Evolutionary conservation across 352 stramenopile species (phyloP).

Genomic region (Phytophthora foliorum): DNA sequence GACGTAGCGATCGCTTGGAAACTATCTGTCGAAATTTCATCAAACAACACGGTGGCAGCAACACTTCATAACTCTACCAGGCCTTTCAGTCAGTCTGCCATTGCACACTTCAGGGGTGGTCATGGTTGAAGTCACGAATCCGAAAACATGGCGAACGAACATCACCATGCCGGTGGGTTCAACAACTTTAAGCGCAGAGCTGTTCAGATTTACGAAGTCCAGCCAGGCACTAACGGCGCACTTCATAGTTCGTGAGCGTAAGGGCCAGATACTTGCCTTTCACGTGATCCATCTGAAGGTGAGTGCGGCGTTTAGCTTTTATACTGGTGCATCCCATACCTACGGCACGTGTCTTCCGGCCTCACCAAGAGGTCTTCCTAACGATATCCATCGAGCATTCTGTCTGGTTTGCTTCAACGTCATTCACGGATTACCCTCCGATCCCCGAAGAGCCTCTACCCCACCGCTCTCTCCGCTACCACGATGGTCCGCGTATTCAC

Average conservation of each 20-base stretch:
- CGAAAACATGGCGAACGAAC: not conserved
- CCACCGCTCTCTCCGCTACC: not conserved
- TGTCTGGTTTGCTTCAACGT: not conserved
- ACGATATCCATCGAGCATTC: not conserved
- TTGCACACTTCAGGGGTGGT: not conserved
- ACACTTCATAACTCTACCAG: too few relatives aligned
- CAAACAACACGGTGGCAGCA: too few relatives aligned
- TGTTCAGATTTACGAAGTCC: conserved; percentile 3
- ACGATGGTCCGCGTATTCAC: conserved; percentile 15
- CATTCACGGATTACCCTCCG: conserved; percentile 32
- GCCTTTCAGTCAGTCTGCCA: not conserved
- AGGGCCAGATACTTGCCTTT: not conserved
- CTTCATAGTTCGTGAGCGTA: not conserved
- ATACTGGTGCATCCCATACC: not conserved
- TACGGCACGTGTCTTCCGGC: not conserved
- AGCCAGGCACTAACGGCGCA: not conserved
- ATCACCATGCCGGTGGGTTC: not conserved
- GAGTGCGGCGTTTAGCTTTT: not conserved
- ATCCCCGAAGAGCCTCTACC: conserved; percentile 2
- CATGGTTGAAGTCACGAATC: not conserved
- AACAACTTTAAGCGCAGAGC: conserved; percentile 22
- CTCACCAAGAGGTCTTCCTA: not conserved
- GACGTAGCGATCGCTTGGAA: not conserved
- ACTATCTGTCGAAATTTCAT: too few relatives aligned
- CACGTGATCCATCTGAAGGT: conserved; percentile 2